A percentile compares a stretch with the other conserved stretches of the same genome.
Evolutionary conservation across 768 basidiomycete species (phyloP).

Genomic region (Tylopilus intermedius): DNA sequence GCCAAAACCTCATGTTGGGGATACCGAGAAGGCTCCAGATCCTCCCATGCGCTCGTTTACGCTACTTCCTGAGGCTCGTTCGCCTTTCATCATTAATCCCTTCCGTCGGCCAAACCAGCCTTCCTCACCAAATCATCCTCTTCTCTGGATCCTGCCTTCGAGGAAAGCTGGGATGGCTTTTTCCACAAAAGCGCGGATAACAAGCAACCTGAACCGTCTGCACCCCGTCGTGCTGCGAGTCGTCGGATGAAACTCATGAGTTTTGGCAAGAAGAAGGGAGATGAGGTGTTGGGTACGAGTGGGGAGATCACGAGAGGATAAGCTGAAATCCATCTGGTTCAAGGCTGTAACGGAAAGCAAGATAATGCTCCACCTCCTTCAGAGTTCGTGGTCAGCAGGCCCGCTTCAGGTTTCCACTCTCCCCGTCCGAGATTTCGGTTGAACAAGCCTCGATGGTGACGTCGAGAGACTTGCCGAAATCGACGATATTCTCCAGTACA

Average conservation of each 20-base stretch:
- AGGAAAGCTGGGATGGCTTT: slow-evolving; percentile 45
- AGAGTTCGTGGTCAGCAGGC: no score
- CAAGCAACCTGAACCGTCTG: slow-evolving; percentile 23
- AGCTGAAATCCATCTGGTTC: no score
- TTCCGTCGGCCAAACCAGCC: slow-evolving; percentile 36
- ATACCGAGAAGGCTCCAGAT: slow-evolving; percentile 24
- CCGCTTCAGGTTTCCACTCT: slow-evolving; percentile 6
- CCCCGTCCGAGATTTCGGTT: slow-evolving; percentile 40
- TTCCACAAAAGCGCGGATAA: slow-evolving; percentile 27
- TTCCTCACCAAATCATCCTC: slow-evolving; percentile 21
- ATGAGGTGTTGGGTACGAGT: slow-evolving; percentile 12
- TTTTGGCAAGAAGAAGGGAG: slow-evolving; percentile 38
- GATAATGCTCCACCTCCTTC: not conserved
- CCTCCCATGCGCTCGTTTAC: slow-evolving; percentile 43
- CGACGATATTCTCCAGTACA: slow-evolving; percentile 26
- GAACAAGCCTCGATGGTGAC: slow-evolving; percentile 34
- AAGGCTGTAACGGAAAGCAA: slow-evolving; percentile 16
- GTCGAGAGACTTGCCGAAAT: slow-evolving; percentile 24
- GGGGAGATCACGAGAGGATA: no score
- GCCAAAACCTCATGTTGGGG: slow-evolving; percentile 17
- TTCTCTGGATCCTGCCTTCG: slow-evolving; percentile 29
- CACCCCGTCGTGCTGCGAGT: slow-evolving; percentile 22
- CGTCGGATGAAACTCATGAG: slow-evolving; percentile 41
- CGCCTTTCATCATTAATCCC: slow-evolving; percentile 29
- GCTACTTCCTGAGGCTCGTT: slow-evolving; percentile 41